phyloP scores from a whole-genome alignment of 139 green algal genomes.

The Pseudopediastrum boryanum region DNA sequence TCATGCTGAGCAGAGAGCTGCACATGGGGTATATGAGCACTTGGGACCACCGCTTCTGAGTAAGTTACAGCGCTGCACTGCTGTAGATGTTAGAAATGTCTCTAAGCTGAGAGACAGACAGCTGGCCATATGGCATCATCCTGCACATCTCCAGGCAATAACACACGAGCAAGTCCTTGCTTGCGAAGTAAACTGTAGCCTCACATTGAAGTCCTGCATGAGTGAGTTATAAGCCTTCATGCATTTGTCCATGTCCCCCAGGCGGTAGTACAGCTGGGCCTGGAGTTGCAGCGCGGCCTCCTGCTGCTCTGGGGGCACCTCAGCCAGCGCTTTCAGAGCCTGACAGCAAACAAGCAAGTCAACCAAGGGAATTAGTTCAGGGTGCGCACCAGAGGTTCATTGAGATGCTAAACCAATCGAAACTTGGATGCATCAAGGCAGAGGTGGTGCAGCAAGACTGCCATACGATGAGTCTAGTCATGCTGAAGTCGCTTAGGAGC shows the following conservation, averaged over 20 bases:
- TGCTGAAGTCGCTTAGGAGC: no score
- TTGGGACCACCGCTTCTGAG: not conserved
- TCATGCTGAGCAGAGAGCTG: no score
- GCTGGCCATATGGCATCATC: no score
- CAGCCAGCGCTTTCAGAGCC: constrained; percentile 9
- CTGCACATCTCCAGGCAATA: not conserved
- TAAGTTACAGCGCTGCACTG: not conserved
- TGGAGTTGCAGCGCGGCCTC: constrained; percentile 68
- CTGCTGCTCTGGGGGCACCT: constrained; percentile 12
- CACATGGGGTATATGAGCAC: not conserved
- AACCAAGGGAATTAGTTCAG: no score
- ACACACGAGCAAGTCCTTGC: not conserved
- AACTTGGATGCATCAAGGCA: no score
- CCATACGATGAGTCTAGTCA: no score
- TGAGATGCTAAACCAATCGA: no score
- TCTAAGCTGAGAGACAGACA: no score
- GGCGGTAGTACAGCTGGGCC: constrained; percentile 85
- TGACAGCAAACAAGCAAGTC: not conserved
- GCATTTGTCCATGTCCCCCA: constrained; percentile 64
- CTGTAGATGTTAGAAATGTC: no score
- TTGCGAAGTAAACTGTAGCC: not conserved
- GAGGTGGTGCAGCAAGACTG: no score
- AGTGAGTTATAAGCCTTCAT: constrained; percentile 18
- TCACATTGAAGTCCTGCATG: not conserved
- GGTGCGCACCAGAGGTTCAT: no score